A percentile compares a stretch with the other conserved stretches of the same genome.
Evolutionary conservation across 2,329 filamentous ascomycete species (phyloP).

Genomic region (Cercospora nicotianae): DNA sequence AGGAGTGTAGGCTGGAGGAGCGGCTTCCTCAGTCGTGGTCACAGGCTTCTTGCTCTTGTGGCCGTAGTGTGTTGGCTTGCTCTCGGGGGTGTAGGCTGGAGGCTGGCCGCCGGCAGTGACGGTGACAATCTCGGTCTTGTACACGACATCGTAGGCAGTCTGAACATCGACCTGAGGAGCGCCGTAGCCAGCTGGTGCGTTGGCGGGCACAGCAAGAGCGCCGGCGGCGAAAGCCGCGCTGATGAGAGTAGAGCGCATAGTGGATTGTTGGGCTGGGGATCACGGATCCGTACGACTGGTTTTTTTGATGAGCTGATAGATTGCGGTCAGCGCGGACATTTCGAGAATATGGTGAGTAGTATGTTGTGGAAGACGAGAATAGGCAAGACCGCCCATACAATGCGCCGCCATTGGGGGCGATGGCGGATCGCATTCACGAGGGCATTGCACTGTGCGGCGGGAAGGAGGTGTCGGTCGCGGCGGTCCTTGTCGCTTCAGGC

Average conservation of each 20-base stretch:
- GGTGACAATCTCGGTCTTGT: constrained; percentile 40
- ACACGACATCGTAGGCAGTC: constrained; percentile 34
- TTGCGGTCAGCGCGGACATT: constrained; percentile 17
- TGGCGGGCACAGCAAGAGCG: constrained; percentile 39
- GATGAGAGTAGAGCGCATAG: constrained; percentile 30
- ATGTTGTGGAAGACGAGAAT: too few species aligned
- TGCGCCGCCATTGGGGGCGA: not conserved
- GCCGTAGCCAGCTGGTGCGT: not conserved
- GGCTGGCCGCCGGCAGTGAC: constrained; percentile 34
- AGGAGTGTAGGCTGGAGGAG: constrained; percentile 1
- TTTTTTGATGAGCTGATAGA: constrained; percentile 12
- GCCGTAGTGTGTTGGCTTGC: constrained; percentile 25
- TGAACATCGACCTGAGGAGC: constrained; percentile 27
- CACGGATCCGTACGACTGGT: constrained; percentile 23
- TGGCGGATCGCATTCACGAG: not conserved
- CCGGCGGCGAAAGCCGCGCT: constrained; percentile 41
- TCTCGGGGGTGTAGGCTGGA: constrained; percentile 20
- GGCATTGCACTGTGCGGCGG: too few species aligned
- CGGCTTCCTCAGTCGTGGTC: constrained; percentile 4
- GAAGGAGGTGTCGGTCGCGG: too few species aligned
- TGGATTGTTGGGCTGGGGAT: constrained; percentile 14
- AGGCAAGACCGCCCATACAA: too few species aligned
- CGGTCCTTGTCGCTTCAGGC: too few species aligned
- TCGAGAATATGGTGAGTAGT: too few species aligned
- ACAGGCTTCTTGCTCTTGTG: constrained; percentile 24